Base-by-base conservation (phyloP, 495 filamentous ascomycete genomes). In the Pyronema omphalodes region DNA sequence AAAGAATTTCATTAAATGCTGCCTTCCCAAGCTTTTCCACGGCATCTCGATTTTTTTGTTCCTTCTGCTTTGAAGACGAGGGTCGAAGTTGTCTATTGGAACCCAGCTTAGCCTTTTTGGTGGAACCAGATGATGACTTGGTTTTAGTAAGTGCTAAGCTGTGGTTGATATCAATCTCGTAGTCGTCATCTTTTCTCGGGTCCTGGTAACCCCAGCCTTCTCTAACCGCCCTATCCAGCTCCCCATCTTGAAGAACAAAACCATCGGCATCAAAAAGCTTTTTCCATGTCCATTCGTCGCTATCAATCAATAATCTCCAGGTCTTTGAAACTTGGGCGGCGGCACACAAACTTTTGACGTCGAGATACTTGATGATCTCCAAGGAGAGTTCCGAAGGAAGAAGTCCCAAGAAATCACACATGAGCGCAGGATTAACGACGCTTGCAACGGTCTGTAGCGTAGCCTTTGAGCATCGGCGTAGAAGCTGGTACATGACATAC, bases 161-260 rank as follows among this genome's bases (percentile, higher is more conserved):
- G 11, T 14, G 12, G 58, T 81, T 83, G 14, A 95, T 70, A 67
- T 98, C 88, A 54, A 77, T 74, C 64, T 98, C 91, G 51, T 71
- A 85, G 45, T 81, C 83, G 57, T 86, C 76, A 7, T 73, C 65
- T 6, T 80, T 85, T 51, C 78, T 77, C 1, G 88, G 85, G 66
- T 85, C 81, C 65, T 96, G 91, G 86, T 89, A 99, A n/a, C 88
- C 91, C 91, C 91, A 99, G n/a, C 91, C 91, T 69, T 96, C 83
- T 33, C 72, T 76, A 51, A 96, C 83, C 11, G 91, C 88, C 56
- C 80, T 77, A 51, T 89, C 78, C 14, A 99, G 70, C 63, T 99
- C 91, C 9, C 86, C 85, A 1, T 82, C 76, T 12, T 86, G 82
- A 12, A 96, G 71, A 9, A 68, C 64, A 67, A 83, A 94, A 0